Percentiles rank a stretch among this genome's conserved stretches.
phyloP scores from a whole-genome alignment of 495 filamentous ascomycete species.

The Jackrogersella multiformis region DNA sequence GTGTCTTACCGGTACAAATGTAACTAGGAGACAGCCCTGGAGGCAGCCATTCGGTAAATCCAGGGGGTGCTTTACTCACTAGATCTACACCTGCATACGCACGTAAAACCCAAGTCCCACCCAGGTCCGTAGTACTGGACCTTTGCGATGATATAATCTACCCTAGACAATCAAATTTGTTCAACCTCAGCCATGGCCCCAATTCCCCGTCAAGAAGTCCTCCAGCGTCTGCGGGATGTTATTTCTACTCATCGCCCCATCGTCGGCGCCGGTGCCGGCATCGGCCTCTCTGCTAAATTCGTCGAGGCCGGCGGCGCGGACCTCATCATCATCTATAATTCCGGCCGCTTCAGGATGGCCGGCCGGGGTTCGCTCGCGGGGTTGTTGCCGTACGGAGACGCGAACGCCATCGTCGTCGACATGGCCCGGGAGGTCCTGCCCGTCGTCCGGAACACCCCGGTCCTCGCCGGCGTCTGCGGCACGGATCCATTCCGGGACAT shows the following conservation, averaged over 20 bases:
- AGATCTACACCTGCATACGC: no score
- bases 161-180: background rate
- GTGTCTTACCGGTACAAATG: no score
- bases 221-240: constrained; percentile 61
- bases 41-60: no score
- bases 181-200: constrained; percentile 42
- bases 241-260: constrained; percentile 64
- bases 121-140: no score
- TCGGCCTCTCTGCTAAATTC: constrained; percentile 75
- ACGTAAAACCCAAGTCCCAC: background rate
- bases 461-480: constrained; percentile 73
- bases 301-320: constrained; percentile 73
- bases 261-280: constrained; percentile 75
- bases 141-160: no score
- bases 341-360: constrained; percentile 77
- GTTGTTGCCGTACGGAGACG: constrained; percentile 76
- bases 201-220: constrained; percentile 63
- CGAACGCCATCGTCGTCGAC: constrained; percentile 72
- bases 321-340: constrained; percentile 77
- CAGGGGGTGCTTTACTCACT: no score
- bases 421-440: constrained; percentile 72
- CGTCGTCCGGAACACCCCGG: constrained; percentile 66
- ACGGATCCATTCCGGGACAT: constrained; percentile 72
- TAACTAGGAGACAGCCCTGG: no score
- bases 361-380: constrained; percentile 75